phyloP scores from a whole-genome alignment of 352 stramenopile species.

The Pythium vanterpoolii region DNA sequence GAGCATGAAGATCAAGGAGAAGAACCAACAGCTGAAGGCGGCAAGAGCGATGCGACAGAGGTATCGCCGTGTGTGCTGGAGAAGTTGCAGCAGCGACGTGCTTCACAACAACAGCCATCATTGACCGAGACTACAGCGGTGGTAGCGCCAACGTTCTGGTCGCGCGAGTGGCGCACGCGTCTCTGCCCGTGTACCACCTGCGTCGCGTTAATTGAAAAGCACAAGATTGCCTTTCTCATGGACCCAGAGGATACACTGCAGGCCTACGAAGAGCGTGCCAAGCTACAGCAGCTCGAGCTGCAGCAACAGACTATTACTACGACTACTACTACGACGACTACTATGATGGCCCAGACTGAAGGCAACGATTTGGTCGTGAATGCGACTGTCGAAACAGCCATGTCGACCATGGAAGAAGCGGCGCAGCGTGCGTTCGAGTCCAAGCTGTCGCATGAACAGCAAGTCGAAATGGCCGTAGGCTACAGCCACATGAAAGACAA shows the following conservation, averaged over 20 bases:
- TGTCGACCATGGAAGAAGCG: constrained; percentile 35
- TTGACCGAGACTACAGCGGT: neutral
- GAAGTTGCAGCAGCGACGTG: constrained; percentile 15
- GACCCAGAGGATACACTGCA: constrained; percentile 61
- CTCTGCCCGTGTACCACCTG: constrained; percentile 60
- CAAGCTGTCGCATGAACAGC: constrained; percentile 62
- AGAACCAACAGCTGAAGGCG: neutral
- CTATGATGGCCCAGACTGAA: neutral
- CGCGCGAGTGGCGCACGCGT: constrained; percentile 49
- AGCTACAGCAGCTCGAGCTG: constrained; percentile 18
- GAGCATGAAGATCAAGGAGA: constrained; percentile 20
- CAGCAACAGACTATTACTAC: neutral
- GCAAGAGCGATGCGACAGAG: neutral
- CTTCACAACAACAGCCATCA: neutral
- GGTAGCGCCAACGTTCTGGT: constrained; percentile 55
- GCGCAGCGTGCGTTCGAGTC: constrained; percentile 50
- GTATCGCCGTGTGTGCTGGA: constrained; percentile 17
- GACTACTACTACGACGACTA: neutral
- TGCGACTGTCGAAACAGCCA: constrained; percentile 12
- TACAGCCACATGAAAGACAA: constrained; percentile 74
- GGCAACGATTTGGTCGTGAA: neutral
- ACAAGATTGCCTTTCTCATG: constrained; percentile 56
- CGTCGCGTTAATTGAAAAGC: constrained; percentile 39
- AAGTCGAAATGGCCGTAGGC: constrained; percentile 70
- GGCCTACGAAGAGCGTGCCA: constrained; percentile 52